Conservation (phyloP, 305 asterid species). For the Solanum hybrid region DNA sequence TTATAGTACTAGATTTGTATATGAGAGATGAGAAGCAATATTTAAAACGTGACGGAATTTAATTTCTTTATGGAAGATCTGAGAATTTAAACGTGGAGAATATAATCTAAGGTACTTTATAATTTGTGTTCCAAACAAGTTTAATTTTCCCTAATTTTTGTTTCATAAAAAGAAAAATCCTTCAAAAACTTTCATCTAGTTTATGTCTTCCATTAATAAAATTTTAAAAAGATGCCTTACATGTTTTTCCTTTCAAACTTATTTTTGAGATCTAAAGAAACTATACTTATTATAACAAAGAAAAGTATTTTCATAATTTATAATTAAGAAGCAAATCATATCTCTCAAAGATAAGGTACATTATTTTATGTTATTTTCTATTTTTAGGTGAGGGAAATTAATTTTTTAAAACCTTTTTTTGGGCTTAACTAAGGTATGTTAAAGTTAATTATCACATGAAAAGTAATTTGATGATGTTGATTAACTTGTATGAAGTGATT, state of each 20-base stretch:
- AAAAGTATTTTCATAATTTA: neutral
- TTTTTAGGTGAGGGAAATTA: neutral
- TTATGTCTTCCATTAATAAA: neutral
- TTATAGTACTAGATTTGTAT: conserved; percentile 1
- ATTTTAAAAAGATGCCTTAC: neutral
- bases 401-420: neutral
- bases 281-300: neutral
- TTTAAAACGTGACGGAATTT: neutral
- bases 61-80: neutral
- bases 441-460: neutral
- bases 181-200: neutral
- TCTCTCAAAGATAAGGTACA: neutral
- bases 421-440: neutral
- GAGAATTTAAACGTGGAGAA: conserved; percentile 22
- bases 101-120: neutral
- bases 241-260: neutral
- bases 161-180: neutral
- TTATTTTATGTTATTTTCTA: neutral
- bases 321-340: neutral
- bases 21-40: conserved; percentile 12
- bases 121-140: neutral
- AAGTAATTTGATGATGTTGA: neutral
- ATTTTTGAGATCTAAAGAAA: neutral
- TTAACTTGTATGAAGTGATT: neutral
- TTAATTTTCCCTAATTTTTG: neutral